These are phyloP conservation scores for Vaccinium corymbosum DNA, from an alignment of 148 eudicot species.

Conservation along the genomic window DNA sequence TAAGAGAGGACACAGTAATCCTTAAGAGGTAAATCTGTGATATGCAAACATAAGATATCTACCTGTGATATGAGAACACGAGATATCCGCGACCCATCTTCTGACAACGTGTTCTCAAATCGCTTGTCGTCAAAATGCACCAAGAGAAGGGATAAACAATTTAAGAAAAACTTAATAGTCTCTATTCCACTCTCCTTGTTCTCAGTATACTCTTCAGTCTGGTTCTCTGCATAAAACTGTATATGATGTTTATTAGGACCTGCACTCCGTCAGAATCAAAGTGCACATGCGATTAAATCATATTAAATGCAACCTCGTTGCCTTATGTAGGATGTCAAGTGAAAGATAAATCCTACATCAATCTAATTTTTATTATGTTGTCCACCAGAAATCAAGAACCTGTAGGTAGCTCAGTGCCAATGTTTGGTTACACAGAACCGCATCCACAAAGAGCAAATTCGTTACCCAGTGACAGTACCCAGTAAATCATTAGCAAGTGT, in stretches of 20 bases:
- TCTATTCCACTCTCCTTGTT: slow-evolving; percentile 50
- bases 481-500: neutral
- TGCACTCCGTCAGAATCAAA: neutral
- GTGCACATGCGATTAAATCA: neutral
- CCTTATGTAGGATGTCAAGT: neutral
- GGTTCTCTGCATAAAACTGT: slow-evolving; percentile 66
- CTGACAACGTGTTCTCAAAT: slow-evolving; percentile 43
- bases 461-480: neutral
- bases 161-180: slow-evolving; percentile 66
- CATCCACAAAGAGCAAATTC: neutral
- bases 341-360: neutral
- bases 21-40: neutral
- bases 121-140: slow-evolving; percentile 52
- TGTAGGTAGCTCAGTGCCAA: neutral
- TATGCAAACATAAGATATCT: neutral
- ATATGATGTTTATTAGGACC: slow-evolving; percentile 18
- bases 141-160: slow-evolving; percentile 65
- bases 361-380: too few species aligned
- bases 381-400: neutral
- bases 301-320: neutral
- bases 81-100: slow-evolving; percentile 48
- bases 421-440: neutral
- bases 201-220: slow-evolving; percentile 32
- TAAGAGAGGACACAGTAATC: neutral
- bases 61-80: slow-evolving; percentile 64